Base-by-base conservation (phyloP, 2,329 filamentous ascomycete genomes). In the Colletotrichum higginsianum region DNA sequence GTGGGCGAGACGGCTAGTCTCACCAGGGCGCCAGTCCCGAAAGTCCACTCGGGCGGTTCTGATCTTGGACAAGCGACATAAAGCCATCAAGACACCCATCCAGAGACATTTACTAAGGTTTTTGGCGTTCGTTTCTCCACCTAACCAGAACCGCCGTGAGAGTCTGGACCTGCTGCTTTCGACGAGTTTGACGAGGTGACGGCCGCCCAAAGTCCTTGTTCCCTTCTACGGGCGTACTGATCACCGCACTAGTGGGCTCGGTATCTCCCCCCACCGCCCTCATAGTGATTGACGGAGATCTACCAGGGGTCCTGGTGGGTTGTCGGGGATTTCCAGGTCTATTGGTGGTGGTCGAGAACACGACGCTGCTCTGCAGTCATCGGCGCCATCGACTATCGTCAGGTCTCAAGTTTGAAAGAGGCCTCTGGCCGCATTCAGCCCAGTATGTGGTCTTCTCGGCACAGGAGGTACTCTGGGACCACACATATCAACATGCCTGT, bases 61-160 rank as follows among this genome's bases (percentile, higher is more conserved):
- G 65, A 42, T 69, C 53, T 53, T 47, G 60, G 60, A 60, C 47
- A 60, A 64, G 65, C 49, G 65, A 60, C 65, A 72, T 72, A 72
- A 72, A 72, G 60, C 69, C 60, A 69, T 55, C 65, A 23, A 40
- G 40, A 49, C 69, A 53, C 65, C 65, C 69, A 47, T 40, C 65
- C 53, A 30, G 60, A 68, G 60, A 50, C 66, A 53, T 49, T 71
- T 64, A 1, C 56, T n/a, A 63, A 69, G 66, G 65, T 68, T 72
- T 72, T 42, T 47, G 65, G 69, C 69, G 58, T 55, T 35, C 44
- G 16, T 57, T 49, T 42, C n/a, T 21, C 42, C 53, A 55, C 23
- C 65, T 66, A 58, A 72, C 40, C 69, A 64, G 15, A 38, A 30
- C 46, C 23, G 18, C n/a, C 12, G 15, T 15, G 42, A 12, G 21